Conservation (phyloP, 331 rosid species). For the Prunus yedoensis region DNA sequence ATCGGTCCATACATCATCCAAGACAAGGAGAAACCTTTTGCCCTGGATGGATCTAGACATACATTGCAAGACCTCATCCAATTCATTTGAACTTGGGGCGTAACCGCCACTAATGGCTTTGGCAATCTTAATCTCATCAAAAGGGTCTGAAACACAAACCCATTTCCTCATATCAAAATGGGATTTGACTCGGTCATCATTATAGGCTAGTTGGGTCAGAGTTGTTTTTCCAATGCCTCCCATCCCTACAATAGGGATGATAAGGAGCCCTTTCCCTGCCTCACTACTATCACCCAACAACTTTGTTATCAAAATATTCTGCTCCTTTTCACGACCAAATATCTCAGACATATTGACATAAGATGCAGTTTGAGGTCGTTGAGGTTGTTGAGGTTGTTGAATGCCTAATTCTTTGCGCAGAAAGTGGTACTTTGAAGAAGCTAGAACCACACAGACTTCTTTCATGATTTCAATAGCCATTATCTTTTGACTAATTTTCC, state of each 20-base stretch:
- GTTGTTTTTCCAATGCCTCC: slow-evolving; percentile 16
- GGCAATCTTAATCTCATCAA: neutral
- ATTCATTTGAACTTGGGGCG: too few species aligned
- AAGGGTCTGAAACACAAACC: slow-evolving; percentile 7
- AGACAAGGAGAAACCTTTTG: too few species aligned
- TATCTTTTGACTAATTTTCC: too few species aligned
- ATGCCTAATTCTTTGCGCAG: rapidly evolving
- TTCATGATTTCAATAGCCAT: too few species aligned
- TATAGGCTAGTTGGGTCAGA: neutral
- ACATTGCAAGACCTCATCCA: too few species aligned
- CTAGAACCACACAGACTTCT: too few species aligned
- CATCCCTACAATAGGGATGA: slow-evolving; percentile 19
- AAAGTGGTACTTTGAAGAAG: too few species aligned
- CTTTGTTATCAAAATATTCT: neutral
- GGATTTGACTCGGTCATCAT: neutral
- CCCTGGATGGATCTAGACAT: too few species aligned
- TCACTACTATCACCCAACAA: neutral
- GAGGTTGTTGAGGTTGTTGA: neutral
- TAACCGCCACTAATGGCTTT: neutral
- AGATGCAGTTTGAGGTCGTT: neutral
- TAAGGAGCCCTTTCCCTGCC: neutral
- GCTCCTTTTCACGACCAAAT: neutral
- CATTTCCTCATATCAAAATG: neutral
- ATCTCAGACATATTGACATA: neutral
- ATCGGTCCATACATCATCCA: too few species aligned